Evolutionary conservation across 352 stramenopile species (phyloP), one percentile per base, ranked within the genome.

Genomic region (Pythium chondricola): DNA sequence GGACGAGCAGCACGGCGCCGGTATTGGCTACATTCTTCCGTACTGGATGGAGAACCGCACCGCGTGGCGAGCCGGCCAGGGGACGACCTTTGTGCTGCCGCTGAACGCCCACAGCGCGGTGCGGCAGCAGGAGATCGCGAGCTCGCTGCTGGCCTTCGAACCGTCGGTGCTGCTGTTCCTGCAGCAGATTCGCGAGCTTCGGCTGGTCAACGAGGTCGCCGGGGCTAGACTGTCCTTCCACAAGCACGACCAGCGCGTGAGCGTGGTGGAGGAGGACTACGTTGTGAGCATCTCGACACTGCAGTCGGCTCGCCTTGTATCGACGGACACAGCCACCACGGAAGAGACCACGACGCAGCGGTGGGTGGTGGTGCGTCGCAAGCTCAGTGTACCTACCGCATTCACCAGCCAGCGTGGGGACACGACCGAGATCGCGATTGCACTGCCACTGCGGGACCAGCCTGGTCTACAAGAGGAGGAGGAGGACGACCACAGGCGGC

Each of bases 91-190:
- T 27, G 76, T 93, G 32, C 48, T 94, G 22, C 83, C 82, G 7
- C 59, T 93, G 32, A 88, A 88, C 43, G 31, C 59, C 5, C 47
- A 67, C 39, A 85, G 80, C 1, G 38, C 43, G 13, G 48, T 71
- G 40, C 60, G 67, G 2, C 56, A 70, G 24, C 48, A 64, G 31
- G 73, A 83, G 11, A 90, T 91, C 24, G 79, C 79, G 8, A 47
- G 61, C 38, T 85, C 80, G 4, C 57, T 94, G 13, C 48, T 87
- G 45, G 52, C 67, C 0, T 84, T 89, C 30, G 76, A 94, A 39
- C 73, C 83, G 16, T 91, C 83, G 2, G 67, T 91, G 11, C 30
- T 94, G 56, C 72, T 94, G 1, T 94, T 94, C 44, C 45, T 94
- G 46, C 69, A 71, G 27, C 69, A 78, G 24, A 86, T 94, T 32